Evolutionary conservation across 306 rosid species (phyloP).

Genomic region (Bauhinia variegata): DNA sequence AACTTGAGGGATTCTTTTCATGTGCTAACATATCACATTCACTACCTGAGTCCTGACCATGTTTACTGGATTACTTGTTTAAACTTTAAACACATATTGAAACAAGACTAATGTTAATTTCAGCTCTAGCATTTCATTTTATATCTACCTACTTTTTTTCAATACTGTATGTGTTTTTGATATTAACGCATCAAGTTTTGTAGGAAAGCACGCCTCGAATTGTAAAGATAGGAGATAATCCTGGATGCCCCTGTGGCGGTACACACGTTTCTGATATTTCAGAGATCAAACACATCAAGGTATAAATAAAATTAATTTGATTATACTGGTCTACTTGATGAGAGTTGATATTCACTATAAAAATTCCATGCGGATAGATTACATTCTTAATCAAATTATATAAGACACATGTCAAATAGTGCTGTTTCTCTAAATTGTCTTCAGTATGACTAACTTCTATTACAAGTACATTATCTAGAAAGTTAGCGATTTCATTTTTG

Average conservation of each 20-base stretch:
- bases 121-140: background rate
- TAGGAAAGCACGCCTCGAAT: constrained; percentile 77
- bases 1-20: constrained; percentile 15
- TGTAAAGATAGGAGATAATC: constrained; percentile 56
- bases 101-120: background rate
- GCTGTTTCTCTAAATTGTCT: constrained; percentile 3
- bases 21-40: constrained; percentile 15
- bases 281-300: constrained; percentile 58
- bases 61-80: constrained; percentile 7
- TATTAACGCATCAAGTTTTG: constrained; percentile 35
- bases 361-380: no score
- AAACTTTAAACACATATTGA: background rate
- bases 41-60: background rate
- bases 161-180: constrained; percentile 15
- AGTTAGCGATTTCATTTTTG: no score
- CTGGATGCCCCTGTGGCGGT: constrained; percentile 86
- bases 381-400: background rate
- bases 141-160: background rate
- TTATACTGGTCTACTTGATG: background rate
- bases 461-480: no score
- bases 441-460: background rate
- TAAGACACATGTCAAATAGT: background rate
- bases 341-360: background rate
- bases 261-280: constrained; percentile 72
- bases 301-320: constrained; percentile 39